Evolutionary conservation across 75 land plant genomes (phyloP).

Genomic region (Sequoia sempervirens): DNA sequence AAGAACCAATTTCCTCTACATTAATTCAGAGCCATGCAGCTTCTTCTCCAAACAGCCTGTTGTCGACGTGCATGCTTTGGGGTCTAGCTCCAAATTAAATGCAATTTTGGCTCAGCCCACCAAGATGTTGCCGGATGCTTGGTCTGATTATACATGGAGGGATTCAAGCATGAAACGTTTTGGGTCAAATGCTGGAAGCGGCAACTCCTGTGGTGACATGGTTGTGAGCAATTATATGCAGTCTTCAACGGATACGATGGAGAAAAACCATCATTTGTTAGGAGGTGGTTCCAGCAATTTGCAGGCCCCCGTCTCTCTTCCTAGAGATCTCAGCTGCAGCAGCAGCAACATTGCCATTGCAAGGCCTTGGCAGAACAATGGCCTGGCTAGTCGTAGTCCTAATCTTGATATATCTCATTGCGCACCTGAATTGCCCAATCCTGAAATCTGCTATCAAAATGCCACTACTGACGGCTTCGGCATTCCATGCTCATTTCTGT

Average conservation of each 20-base stretch:
- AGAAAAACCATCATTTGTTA: no score
- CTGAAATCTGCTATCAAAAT: neutral
- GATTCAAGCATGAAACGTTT: no score
- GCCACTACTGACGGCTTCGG: neutral
- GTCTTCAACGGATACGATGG: neutral
- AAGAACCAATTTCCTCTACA: no score
- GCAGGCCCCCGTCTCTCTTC: no score
- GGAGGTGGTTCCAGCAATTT: no score
- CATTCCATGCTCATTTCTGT: neutral
- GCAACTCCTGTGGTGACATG: neutral
- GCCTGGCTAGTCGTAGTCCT: neutral
- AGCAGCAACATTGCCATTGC: neutral
- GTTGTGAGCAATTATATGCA: neutral
- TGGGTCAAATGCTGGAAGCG: no score
- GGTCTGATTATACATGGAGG: no score
- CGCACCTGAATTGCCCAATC: neutral
- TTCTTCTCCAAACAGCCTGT: constrained; percentile 2
- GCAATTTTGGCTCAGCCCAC: no score
- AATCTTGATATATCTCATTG: no score
- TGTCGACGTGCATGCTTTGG: neutral
- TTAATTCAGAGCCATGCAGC: constrained; percentile 8
- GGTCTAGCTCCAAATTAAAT: no score
- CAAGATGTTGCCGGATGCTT: no score
- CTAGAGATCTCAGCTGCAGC: no score
- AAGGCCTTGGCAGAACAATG: neutral